Evolutionary conservation across 2,329 filamentous ascomycete species (phyloP), one percentile per base, ranked within the genome.

Genomic region (Penicillium decumbens): DNA sequence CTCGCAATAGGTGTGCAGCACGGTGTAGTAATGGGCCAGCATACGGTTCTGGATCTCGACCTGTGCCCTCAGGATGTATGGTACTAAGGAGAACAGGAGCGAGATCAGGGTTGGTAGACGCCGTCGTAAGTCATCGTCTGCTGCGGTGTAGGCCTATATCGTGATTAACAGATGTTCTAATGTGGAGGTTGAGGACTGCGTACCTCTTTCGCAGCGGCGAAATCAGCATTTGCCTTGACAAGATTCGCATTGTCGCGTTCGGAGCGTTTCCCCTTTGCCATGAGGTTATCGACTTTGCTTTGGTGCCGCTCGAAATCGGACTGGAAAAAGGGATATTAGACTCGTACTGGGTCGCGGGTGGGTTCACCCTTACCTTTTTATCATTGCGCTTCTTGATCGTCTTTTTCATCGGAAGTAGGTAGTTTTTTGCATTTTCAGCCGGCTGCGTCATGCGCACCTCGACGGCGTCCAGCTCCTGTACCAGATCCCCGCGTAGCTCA

Each of bases 381-480:
- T 91, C 87, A 65, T 93, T 88, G 41, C 89, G 77, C 69, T 89
- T 90, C 72, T 92, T 93, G 63, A 95, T 88, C 1, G 84, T 85
- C 72, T 90, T 93, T 63, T 87, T 84, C 65, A 93, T 77, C 2
- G 86, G 83, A 56, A 84, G 81, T 51, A 92, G 77, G 46, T 74
- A 80, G 45, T 85, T 81, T 61, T 82, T 85, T 6, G 86, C 86
- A 45, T 85, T 80, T 49, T 80, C 81, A 3, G 85, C 85, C 0
- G 88, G 87, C 50, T 77, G 77, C 45, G 91, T 80, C 55, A 93
- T 79, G 57, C 82, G 81, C 8, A 75, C 72, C 56, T 92, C 87
- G 56, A 95, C 87, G 59, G 82, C 77, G 49, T 73, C 76, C 49
- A 93, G 76, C 64, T 93, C 89, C 51, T 84, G 81, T 47, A 82